Evolutionary conservation across 1,284 basidiomycete genomes (phyloP).

Genomic region (Stereum hirsutum): DNA sequence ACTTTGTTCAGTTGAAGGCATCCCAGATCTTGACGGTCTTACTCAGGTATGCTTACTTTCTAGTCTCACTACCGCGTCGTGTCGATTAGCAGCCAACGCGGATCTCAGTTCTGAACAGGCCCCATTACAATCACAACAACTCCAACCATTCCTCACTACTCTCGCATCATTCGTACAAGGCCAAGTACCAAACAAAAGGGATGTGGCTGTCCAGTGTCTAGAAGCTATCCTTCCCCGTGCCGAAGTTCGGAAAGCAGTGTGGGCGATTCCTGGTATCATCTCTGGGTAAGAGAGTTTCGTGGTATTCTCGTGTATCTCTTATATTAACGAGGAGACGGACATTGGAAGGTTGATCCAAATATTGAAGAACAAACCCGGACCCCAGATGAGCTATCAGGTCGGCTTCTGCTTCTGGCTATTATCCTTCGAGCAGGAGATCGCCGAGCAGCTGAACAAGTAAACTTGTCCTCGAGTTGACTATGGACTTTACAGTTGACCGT

Average conservation of each 20-base stretch:
- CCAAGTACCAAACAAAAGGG: slow-evolving; percentile 61
- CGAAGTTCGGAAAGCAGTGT: slow-evolving; percentile 68
- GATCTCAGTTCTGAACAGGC: slow-evolving; percentile 41
- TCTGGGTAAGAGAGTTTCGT: slow-evolving; percentile 37
- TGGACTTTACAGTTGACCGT: background rate
- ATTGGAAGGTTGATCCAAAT: slow-evolving; percentile 68
- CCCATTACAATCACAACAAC: slow-evolving; percentile 42
- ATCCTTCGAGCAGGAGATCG: slow-evolving; percentile 82
- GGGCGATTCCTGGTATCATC: slow-evolving; percentile 60
- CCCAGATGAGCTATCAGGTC: slow-evolving; percentile 96
- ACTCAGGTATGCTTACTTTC: slow-evolving; percentile 43
- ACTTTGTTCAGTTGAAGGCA: slow-evolving; percentile 88
- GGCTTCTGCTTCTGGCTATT: slow-evolving; percentile 92
- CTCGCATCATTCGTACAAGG: slow-evolving; percentile 61
- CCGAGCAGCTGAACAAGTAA: slow-evolving; percentile 55
- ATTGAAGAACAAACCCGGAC: slow-evolving; percentile 63
- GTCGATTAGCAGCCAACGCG: background rate
- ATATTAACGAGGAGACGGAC: too few species aligned
- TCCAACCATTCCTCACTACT: slow-evolving; percentile 60
- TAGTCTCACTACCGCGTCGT: too few species aligned
- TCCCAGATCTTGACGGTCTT: slow-evolving; percentile 85
- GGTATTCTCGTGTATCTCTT: slow-evolving; percentile 1
- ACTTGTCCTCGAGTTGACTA: background rate
- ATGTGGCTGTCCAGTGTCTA: slow-evolving; percentile 86
- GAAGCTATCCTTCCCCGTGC: slow-evolving; percentile 80